Percentiles rank a stretch among this genome's conserved stretches.
These are phyloP conservation scores for Theileria annulata DNA, from an alignment of 169 alveolate species.

Conservation along the genomic window DNA sequence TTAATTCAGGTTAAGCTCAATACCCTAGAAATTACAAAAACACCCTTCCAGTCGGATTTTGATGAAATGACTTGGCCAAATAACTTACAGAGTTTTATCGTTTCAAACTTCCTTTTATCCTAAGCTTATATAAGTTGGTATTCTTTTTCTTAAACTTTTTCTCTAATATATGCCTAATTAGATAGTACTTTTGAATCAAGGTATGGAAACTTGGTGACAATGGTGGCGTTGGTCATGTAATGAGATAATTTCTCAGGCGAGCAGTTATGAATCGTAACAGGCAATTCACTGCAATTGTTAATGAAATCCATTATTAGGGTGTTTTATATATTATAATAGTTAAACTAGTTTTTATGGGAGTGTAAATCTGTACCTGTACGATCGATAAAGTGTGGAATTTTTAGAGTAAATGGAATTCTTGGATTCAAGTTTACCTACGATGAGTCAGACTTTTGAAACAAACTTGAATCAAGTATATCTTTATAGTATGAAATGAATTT, in stretches of 20 bases:
- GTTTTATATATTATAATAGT: not conserved
- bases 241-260: conserved; percentile 31
- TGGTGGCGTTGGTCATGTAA: conserved; percentile 21
- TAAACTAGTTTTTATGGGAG: not conserved
- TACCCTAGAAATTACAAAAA: conserved; percentile 51
- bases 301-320: not conserved
- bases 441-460: not conserved
- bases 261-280: conserved; percentile 46
- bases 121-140: not conserved
- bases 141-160: no score
- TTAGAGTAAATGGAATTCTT: not conserved
- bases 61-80: conserved; percentile 57
- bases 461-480: conserved; percentile 14
- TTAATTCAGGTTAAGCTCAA: not conserved
- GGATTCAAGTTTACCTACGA: not conserved
- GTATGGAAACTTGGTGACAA: conserved; percentile 52
- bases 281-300: conserved; percentile 1
- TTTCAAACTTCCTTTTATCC: not conserved
- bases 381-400: not conserved
- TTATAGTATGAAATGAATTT: conserved; percentile 22
- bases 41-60: conserved; percentile 66
- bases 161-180: not conserved
- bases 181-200: conserved; percentile 1
- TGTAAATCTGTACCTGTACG: conserved; percentile 15
- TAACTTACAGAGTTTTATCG: conserved; percentile 23